phyloP scores from a whole-genome alignment of 2,329 filamentous ascomycete species.

The Leptographium flavum region DNA sequence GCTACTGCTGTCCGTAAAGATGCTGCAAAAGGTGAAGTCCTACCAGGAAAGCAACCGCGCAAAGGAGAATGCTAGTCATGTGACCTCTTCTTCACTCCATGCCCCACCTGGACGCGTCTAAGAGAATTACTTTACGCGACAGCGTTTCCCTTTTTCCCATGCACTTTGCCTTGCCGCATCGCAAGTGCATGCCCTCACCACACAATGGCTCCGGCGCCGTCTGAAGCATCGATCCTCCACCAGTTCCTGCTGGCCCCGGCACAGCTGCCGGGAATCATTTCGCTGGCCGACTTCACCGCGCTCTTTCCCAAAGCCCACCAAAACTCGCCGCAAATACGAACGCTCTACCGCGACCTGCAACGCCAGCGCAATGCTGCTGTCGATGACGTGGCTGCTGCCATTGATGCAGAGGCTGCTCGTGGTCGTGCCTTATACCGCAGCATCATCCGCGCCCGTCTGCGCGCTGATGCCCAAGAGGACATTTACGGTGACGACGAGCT shows the following conservation, averaged over 20 bases:
- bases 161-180: too few relatives aligned
- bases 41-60: too few relatives aligned
- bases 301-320: conserved; percentile 59
- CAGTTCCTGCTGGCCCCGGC: conserved; percentile 70
- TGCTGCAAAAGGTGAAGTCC: neutral
- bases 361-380: conserved; percentile 55
- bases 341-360: conserved; percentile 68
- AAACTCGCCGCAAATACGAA: conserved; percentile 50
- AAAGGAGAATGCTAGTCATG: too few relatives aligned
- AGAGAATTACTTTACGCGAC: neutral
- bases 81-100: too few relatives aligned
- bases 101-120: too few relatives aligned
- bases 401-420: conserved; percentile 46
- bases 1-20: too few relatives aligned
- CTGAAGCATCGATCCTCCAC: conserved; percentile 59
- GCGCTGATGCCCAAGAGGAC: conserved; percentile 34
- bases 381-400: conserved; percentile 51
- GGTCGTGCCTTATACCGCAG: conserved; percentile 44
- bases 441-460: conserved; percentile 37
- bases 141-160: neutral
- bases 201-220: conserved; percentile 47
- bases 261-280: conserved; percentile 57
- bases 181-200: neutral
- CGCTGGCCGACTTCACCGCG: conserved; percentile 59
- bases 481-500: conserved; percentile 50